Conservation (phyloP, 2,329 filamentous ascomycete genomes). For the Trichoderma cornu-damae region DNA sequence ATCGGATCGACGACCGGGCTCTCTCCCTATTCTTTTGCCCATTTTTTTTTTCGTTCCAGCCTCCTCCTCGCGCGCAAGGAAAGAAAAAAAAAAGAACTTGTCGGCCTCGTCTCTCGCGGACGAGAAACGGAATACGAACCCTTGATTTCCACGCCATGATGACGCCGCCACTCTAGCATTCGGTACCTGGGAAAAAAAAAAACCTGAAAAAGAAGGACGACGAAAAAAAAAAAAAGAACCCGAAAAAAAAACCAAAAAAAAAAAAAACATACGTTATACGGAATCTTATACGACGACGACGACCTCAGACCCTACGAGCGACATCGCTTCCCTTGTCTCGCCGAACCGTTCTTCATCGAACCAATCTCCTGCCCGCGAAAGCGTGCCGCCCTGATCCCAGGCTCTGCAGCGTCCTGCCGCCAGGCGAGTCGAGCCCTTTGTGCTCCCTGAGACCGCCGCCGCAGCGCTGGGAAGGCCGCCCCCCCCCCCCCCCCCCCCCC, state of each 20-base stretch:
- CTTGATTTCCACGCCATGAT: neutral
- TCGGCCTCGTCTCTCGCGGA: neutral
- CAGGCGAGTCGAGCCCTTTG: too few relatives aligned
- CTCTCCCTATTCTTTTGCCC: neutral
- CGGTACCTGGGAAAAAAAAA: neutral
- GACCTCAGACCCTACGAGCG: too few relatives aligned
- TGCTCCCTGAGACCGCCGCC: slow-evolving; percentile 16
- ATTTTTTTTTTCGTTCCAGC: neutral
- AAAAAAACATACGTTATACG: neutral
- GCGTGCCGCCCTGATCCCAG: neutral
- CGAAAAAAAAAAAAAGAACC: neutral
- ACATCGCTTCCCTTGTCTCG: neutral
- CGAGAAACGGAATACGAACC: neutral
- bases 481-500: slow-evolving; percentile 25
- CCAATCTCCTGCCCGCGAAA: neutral
- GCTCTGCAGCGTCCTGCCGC: neutral
- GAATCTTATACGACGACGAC: neutral
- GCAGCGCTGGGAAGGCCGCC: slow-evolving; percentile 1
- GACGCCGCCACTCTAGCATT: neutral
- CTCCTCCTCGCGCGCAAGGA: neutral
- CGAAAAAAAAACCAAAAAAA: neutral
- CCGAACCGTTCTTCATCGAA: neutral
- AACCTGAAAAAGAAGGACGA: too few relatives aligned
- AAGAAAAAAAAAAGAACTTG: neutral
- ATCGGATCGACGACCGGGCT: neutral